A percentile compares a stretch with the other conserved stretches of the same genome.
phyloP scores from a whole-genome alignment of 2,329 filamentous ascomycete genomes.

The Zopfia rhizophila region DNA sequence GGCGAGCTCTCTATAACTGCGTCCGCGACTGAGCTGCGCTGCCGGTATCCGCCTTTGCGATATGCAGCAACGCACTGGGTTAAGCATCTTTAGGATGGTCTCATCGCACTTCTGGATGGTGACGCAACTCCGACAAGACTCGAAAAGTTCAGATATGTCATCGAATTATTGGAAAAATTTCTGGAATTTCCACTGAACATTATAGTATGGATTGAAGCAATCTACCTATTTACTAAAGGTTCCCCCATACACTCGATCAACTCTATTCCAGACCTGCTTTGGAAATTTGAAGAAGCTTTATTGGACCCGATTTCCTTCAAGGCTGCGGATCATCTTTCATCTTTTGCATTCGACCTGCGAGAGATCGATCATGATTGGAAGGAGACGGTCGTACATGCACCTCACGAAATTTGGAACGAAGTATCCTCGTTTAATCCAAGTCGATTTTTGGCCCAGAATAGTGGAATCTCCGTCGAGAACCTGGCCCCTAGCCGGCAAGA shows the following conservation, averaged over 20 bases:
- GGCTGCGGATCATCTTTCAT: not conserved
- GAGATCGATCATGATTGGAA: not conserved
- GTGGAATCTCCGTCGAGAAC: not conserved
- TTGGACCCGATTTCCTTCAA: not conserved
- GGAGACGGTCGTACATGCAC: not conserved
- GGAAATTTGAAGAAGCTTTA: not conserved
- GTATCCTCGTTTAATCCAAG: not conserved
- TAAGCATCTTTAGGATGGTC: not conserved
- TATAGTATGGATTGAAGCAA: slow-evolving; percentile 1
- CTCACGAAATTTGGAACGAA: not conserved
- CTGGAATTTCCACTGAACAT: slow-evolving; percentile 1
- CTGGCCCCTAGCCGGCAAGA: not conserved
- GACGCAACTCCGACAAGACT: not conserved
- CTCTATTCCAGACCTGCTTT: slow-evolving; percentile 1
- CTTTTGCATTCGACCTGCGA: not conserved
- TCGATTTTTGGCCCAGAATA: not conserved
- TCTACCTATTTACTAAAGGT: slow-evolving; percentile 1
- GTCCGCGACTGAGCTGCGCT: not conserved
- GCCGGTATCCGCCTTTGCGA: slow-evolving; percentile 1
- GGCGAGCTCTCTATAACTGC: not conserved
- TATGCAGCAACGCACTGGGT: slow-evolving; percentile 1
- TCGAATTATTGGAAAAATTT: not conserved
- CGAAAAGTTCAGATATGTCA: slow-evolving; percentile 1
- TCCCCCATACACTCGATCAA: not conserved
- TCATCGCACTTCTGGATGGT: not conserved